Evolutionary conservation across 78 protist species (phyloP).

Genomic region (Dictyostelium firmibasis): DNA sequence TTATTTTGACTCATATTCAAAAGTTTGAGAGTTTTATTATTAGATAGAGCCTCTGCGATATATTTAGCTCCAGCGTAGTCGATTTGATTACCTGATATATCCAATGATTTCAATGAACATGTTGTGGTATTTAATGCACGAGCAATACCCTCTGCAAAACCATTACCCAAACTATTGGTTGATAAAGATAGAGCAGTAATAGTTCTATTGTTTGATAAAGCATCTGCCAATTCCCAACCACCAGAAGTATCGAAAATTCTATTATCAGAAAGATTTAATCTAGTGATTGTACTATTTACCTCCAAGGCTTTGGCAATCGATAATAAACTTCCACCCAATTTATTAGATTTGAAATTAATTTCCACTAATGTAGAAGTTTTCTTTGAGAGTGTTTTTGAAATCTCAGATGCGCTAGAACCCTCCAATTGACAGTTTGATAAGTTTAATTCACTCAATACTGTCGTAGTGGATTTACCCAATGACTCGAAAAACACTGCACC

Average conservation of each 20-base stretch:
- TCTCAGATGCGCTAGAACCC: not conserved
- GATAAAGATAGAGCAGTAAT: constrained; percentile 40
- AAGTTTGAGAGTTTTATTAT: constrained; percentile 7
- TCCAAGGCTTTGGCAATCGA: not conserved
- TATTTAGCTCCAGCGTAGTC: constrained; percentile 40
- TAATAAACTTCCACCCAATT: not conserved
- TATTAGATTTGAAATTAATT: constrained; percentile 38
- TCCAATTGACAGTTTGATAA: constrained; percentile 22
- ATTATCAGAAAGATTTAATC: constrained; percentile 54
- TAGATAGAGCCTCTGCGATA: not conserved
- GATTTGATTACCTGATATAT: constrained; percentile 34
- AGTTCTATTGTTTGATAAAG: not conserved
- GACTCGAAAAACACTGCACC: constrained; percentile 21
- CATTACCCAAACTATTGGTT: constrained; percentile 26
- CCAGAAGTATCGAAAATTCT: constrained; percentile 38
- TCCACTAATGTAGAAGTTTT: not conserved
- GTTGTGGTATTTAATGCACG: not conserved
- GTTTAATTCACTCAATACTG: not conserved
- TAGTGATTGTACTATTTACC: not conserved
- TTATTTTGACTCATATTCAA: constrained; percentile 47
- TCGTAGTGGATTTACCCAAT: not conserved
- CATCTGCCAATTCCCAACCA: constrained; percentile 4
- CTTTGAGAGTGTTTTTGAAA: not conserved
- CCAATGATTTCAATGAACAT: not conserved
- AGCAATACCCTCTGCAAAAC: constrained; percentile 23